Evolutionary conservation across 2,329 filamentous ascomycete genomes (phyloP).

Genomic region (Cadophora luteo-olivacea): DNA sequence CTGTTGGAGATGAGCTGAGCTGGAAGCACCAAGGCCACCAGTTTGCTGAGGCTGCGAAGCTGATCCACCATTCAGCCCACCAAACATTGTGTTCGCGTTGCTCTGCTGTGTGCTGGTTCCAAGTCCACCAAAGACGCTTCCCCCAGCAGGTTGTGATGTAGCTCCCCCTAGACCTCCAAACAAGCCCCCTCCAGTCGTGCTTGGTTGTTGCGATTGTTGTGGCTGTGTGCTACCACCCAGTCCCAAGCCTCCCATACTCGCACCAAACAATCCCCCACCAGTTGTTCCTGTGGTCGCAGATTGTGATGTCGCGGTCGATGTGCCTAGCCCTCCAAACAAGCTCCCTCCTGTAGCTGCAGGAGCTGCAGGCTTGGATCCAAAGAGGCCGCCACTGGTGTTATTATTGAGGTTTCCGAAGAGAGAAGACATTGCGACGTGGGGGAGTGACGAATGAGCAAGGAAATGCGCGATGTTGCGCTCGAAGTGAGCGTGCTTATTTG

Average conservation of each 20-base stretch:
- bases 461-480: conserved; percentile 19
- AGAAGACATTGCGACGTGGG: conserved; percentile 27
- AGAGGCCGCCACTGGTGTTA: conserved; percentile 18
- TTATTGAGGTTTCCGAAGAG: conserved; percentile 34
- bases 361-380: conserved; percentile 26
- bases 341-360: conserved; percentile 12
- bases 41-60: conserved; percentile 28
- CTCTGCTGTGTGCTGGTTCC: conserved; percentile 29
- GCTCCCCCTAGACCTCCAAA: conserved; percentile 29
- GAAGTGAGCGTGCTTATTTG: conserved; percentile 12
- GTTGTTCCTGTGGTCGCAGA: conserved; percentile 15
- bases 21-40: conserved; percentile 20
- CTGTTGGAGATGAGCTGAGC: conserved; percentile 31
- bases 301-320: conserved; percentile 19
- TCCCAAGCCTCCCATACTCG: conserved; percentile 1
- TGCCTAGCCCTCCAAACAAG: conserved; percentile 20
- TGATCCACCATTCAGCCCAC: conserved; percentile 24
- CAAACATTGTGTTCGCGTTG: conserved; percentile 28
- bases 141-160: conserved; percentile 17
- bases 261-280: conserved; percentile 24
- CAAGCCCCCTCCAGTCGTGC: conserved; percentile 24
- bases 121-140: conserved; percentile 36
- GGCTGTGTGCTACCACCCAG: conserved; percentile 20
- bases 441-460: conserved; percentile 1
- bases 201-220: conserved; percentile 21